A percentile compares a stretch with the other conserved stretches of the same genome.
These are phyloP conservation scores for Fusarium beomiforme DNA, from an alignment of 2,329 filamentous ascomycete genomes.

Conservation along the genomic window DNA sequence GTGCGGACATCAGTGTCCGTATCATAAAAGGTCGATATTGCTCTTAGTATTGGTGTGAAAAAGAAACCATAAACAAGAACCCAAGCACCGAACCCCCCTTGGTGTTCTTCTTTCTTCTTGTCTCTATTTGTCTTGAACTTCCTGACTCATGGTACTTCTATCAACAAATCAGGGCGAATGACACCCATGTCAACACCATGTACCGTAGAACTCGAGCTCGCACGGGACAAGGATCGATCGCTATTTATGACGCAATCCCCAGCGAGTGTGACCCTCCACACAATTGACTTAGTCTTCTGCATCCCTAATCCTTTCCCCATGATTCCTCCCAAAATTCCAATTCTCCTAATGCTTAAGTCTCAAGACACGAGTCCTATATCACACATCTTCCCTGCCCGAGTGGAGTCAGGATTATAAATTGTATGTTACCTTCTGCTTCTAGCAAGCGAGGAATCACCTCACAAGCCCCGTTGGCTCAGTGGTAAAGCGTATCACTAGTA, in stretches of 20 bases:
- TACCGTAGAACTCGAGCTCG: not conserved
- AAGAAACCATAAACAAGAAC: accelerated
- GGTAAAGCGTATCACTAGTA: no score
- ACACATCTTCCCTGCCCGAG: accelerated
- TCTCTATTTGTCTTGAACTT: not conserved
- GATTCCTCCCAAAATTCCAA: not conserved
- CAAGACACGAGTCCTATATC: not conserved
- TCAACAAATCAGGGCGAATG: not conserved
- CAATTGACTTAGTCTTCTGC: not conserved
- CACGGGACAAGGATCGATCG: not conserved
- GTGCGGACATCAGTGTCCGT: not conserved
- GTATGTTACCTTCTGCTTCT: accelerated
- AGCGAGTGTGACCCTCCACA: not conserved
- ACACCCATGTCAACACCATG: not conserved
- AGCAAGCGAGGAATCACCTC: slow-evolving; percentile 21
- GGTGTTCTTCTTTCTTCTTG: not conserved
- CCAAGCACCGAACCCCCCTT: not conserved
- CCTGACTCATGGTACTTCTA: not conserved
- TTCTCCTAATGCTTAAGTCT: not conserved
- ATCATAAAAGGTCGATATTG: not conserved
- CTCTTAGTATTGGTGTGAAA: not conserved
- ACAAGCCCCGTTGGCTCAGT: slow-evolving; percentile 41
- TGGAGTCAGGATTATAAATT: not conserved
- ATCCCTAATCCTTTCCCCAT: not conserved
- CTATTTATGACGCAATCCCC: not conserved